phyloP scores from a whole-genome alignment of 163 green algal species.

The Chlorella variabilis region DNA sequence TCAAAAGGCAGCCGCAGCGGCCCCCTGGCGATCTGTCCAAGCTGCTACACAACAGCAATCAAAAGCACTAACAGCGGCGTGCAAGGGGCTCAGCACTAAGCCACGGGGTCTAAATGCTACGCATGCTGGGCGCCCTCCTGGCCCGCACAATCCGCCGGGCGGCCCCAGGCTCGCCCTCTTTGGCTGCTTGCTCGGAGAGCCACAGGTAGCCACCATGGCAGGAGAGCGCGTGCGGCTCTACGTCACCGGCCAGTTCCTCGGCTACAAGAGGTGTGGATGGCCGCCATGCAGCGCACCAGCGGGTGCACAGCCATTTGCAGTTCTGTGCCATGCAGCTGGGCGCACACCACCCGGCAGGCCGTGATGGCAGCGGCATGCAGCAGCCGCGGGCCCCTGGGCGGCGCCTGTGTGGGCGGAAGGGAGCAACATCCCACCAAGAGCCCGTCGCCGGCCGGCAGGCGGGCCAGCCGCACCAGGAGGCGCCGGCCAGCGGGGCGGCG shows the following conservation, averaged over 20 bases:
- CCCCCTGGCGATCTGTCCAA: too few relatives aligned
- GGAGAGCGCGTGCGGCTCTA: conserved; percentile 62
- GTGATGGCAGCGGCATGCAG: conserved; percentile 9
- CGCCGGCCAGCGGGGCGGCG: too few relatives aligned
- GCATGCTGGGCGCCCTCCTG: too few relatives aligned
- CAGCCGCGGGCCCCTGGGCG: background rate
- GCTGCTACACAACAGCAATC: too few relatives aligned
- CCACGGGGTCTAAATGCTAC: background rate
- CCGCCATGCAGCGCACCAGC: background rate
- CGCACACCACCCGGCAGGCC: background rate
- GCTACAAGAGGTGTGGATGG: conserved; percentile 71
- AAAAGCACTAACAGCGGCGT: background rate
- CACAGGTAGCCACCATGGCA: background rate
- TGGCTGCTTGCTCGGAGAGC: background rate
- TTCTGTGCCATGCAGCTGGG: too few relatives aligned
- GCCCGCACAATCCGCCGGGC: background rate
- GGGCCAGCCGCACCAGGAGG: too few relatives aligned
- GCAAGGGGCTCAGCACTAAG: background rate
- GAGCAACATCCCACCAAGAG: background rate
- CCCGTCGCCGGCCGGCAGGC: too few relatives aligned
- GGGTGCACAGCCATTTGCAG: too few relatives aligned
- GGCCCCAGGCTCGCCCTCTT: background rate
- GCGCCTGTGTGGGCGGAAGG: background rate
- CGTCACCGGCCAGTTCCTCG: conserved; percentile 67
- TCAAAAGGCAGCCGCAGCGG: too few relatives aligned